Conservation (phyloP, 2,329 filamentous ascomycete genomes). For the Colletotrichum salicis region DNA sequence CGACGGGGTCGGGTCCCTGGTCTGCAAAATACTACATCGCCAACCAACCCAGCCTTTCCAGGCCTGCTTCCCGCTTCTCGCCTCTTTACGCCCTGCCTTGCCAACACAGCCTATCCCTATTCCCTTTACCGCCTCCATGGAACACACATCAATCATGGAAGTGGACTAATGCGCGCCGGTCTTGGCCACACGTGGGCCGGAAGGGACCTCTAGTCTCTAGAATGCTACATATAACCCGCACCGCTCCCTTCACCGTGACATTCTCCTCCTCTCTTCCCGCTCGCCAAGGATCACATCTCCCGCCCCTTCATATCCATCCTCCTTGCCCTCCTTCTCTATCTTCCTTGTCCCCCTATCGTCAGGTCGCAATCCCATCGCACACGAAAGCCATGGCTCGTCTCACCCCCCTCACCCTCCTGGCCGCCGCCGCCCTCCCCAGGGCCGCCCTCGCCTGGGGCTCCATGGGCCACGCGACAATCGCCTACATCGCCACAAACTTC, state of each 20-base stretch:
- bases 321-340: not conserved
- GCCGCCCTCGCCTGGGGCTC: conserved; percentile 50
- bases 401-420: conserved; percentile 38
- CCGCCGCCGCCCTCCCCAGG: conserved; percentile 35
- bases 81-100: not conserved
- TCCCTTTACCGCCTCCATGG: conserved; percentile 5
- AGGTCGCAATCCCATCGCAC: not conserved
- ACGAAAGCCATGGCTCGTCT: conserved; percentile 39
- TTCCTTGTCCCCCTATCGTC: not conserved
- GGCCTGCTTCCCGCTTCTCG: not conserved
- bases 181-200: conserved; percentile 11
- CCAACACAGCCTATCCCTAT: not conserved
- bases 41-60: not conserved
- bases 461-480: conserved; percentile 64
- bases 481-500: conserved; percentile 62
- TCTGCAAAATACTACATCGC: not conserved
- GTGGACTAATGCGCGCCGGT: not conserved
- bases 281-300: conserved; percentile 11
- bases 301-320: not conserved
- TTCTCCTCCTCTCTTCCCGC: not conserved
- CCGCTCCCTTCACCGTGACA: not conserved
- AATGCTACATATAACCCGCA: conserved; percentile 8
- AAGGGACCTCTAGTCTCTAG: not conserved
- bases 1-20: not conserved
- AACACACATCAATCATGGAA: not conserved